Percentiles rank a stretch among this genome's conserved stretches.
Conservation (phyloP, 495 filamentous ascomycete species). For the Podospora didyma region DNA sequence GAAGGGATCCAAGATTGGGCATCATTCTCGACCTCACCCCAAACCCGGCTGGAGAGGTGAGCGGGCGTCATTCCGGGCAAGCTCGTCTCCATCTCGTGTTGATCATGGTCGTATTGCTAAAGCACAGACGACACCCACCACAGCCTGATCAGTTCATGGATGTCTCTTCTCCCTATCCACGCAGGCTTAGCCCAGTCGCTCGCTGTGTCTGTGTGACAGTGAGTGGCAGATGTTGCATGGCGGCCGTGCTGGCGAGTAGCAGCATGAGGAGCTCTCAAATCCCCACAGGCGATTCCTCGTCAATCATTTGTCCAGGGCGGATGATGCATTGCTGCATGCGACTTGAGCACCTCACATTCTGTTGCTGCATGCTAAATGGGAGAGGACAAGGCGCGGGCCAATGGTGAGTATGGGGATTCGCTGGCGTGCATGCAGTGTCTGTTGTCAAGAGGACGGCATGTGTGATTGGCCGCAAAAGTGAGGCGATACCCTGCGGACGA, state of each 20-base stretch:
- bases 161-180: background rate
- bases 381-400: background rate
- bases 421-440: slow-evolving; percentile 15
- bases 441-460: slow-evolving; percentile 17
- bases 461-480: slow-evolving; percentile 20
- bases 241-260: too few species aligned
- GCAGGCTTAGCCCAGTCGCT: background rate
- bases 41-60: background rate
- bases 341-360: background rate
- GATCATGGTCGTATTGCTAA: background rate
- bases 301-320: slow-evolving; percentile 4
- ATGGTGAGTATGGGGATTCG: slow-evolving; percentile 9
- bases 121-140: background rate
- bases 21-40: background rate
- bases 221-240: too few species aligned
- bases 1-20: slow-evolving; percentile 2
- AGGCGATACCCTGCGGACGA: slow-evolving; percentile 9
- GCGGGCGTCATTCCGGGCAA: background rate
- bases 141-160: background rate
- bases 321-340: slow-evolving; percentile 2
- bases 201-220: background rate
- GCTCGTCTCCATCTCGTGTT: background rate
- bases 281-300: background rate
- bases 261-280: too few species aligned
- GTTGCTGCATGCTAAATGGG: slow-evolving; percentile 5